Evolutionary conservation across 192 early-diverging fungal genomes (phyloP).

Genomic region (Umbelopsis vinacea): DNA sequence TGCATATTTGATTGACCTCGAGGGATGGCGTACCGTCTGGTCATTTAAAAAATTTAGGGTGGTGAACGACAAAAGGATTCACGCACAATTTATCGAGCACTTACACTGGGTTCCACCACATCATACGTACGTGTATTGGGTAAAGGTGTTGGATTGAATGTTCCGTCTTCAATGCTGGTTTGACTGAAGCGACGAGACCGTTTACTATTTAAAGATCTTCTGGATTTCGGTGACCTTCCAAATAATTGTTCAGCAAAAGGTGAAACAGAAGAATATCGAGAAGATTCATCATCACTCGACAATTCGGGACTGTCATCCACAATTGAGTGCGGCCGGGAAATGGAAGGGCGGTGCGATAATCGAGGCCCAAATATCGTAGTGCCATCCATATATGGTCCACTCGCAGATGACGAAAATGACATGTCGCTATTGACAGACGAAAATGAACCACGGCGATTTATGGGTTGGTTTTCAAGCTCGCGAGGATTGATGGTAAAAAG

Average conservation of each 20-base stretch:
- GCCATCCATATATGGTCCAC: constrained; percentile 8
- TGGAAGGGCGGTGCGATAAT: constrained; percentile 15
- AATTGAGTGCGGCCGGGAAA: constrained; percentile 5
- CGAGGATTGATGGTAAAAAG: constrained; percentile 44
- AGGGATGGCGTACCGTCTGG: constrained; percentile 41
- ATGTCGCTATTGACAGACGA: constrained; percentile 48
- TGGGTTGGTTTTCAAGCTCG: constrained; percentile 32
- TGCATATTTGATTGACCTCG: constrained; percentile 55
- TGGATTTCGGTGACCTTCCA: constrained; percentile 34
- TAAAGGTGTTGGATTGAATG: constrained; percentile 56
- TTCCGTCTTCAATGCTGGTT: constrained; percentile 61
- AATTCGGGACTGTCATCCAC: constrained; percentile 29
- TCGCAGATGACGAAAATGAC: constrained; percentile 37
- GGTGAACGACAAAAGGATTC: too few species aligned
- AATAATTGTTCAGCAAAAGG: constrained; percentile 24
- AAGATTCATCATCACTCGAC: constrained; percentile 33
- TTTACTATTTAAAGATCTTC: constrained; percentile 40
- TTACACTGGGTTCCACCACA: constrained; percentile 1
- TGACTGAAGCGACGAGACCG: constrained; percentile 54
- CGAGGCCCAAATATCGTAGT: constrained; percentile 8
- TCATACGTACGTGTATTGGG: constrained; percentile 43
- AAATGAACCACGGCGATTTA: constrained; percentile 41
- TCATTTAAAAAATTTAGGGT: not conserved
- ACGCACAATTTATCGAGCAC: not conserved
- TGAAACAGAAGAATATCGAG: constrained; percentile 23